A percentile compares a stretch with the other conserved stretches of the same genome.
Evolutionary conservation across 2,329 filamentous ascomycete genomes (phyloP).

Genomic region (Dryadomyces quercus-mongolicae): DNA sequence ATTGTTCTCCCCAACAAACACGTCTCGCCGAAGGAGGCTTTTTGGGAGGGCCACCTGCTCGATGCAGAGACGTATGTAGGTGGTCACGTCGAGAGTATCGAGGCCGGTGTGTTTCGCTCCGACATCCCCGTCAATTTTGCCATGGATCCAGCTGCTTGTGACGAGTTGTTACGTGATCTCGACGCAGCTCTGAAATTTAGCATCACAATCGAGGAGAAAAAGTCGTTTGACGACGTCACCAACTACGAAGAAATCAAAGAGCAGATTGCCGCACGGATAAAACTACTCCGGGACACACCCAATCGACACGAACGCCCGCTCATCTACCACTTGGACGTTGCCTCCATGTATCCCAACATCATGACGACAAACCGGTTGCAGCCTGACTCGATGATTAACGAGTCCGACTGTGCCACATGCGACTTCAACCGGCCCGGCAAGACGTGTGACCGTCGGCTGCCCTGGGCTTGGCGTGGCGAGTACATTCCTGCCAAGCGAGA

Average conservation of each 20-base stretch:
- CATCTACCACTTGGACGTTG: slow-evolving; percentile 97
- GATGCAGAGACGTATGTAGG: slow-evolving; percentile 98
- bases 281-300: slow-evolving; percentile 66
- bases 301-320: slow-evolving; percentile 75
- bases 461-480: slow-evolving; percentile 97
- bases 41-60: slow-evolving; percentile 91
- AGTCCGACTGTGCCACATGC: slow-evolving; percentile 91
- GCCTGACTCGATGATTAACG: slow-evolving; percentile 96
- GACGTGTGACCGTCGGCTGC: slow-evolving; percentile 86
- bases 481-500: slow-evolving; percentile 92
- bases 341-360: slow-evolving; percentile 99
- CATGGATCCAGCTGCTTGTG: slow-evolving; percentile 77
- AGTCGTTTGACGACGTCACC: slow-evolving; percentile 63
- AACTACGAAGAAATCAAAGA: slow-evolving; percentile 78
- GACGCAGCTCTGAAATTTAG: slow-evolving; percentile 85
- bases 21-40: slow-evolving; percentile 76
- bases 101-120: slow-evolving; percentile 89
- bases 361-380: slow-evolving; percentile 99
- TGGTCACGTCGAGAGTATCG: slow-evolving; percentile 97
- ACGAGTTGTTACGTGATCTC: slow-evolving; percentile 75
- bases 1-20: slow-evolving; percentile 97
- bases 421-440: slow-evolving; percentile 98
- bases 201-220: slow-evolving; percentile 73
- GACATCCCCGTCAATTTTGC: slow-evolving; percentile 93
- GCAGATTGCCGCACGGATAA: slow-evolving; percentile 63